Evolutionary conservation across 176 grass and related monocot species (phyloP), one percentile per base, ranked within the genome.

Genomic region (Avena insularis): DNA sequence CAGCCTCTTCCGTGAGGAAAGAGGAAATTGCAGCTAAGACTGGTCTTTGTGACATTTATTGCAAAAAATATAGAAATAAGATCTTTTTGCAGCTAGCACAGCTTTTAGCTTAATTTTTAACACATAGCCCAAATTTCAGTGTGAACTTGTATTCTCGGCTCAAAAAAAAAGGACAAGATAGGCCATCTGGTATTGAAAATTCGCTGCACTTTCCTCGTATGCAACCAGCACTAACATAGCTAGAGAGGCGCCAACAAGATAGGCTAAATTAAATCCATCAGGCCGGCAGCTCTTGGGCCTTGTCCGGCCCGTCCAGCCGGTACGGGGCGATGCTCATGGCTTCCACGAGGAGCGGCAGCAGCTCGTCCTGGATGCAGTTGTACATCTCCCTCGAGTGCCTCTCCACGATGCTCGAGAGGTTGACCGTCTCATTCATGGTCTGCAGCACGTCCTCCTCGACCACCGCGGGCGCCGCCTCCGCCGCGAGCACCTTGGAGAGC

Each of bases 321-420:
- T 85, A 88, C 16, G 63, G 55, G 9, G 90, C 68, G 56, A 85
- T 91, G 56, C 15, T 40, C 56, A 36, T 81, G 17, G 53, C 13
- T n/a, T 25, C 31, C 3, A 60, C 38, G 54, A 91, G 86, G 43
- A 60, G 67, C 23, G 80, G 85, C 71, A 91, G 81, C 20, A 91
- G 71, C 46, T 91, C 86, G 57, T 91, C 85, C 72, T 91, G 63
- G 78, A 91, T 91, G 81, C 76, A 68, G 51, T 68, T 77, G 21
- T 90, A 90, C 84, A 90, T 79, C 60, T 79, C 57, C 84, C 16
- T 78, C 63, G 79, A 91, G 79, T 70, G 80, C 10, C 59, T 73
- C 58, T 83, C 72, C 14, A 91, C 79, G 48, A 87, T 33, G 35
- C 58, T 84, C 25, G 73, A 33, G 15, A 87, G 60, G 68, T 81